Percentiles rank a stretch among this genome's conserved stretches.
Conservation (phyloP, 306 rosid species). For the Styphnolobium japonicum region DNA sequence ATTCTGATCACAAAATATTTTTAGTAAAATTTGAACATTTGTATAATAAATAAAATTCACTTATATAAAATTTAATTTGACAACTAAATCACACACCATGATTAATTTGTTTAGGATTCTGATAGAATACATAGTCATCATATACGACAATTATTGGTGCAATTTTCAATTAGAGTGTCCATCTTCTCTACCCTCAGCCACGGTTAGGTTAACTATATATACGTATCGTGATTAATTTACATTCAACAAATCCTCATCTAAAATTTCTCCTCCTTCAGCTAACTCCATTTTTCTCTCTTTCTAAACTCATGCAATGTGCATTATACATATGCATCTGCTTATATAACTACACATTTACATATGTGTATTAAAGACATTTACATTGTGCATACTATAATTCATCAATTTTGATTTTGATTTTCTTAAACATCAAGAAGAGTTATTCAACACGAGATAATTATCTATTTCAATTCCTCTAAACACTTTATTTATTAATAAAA, state of each 20-base stretch:
- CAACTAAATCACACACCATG: no score
- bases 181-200: not conserved
- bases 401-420: no score
- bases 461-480: no score
- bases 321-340: not conserved
- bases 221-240: not conserved
- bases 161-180: not conserved
- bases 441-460: no score
- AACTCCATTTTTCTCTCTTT: not conserved
- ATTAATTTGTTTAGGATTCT: not conserved
- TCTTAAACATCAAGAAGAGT: no score
- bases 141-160: not conserved
- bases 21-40: no score
- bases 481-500: no score
- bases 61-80: no score
- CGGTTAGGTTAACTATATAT: slow-evolving; percentile 9
- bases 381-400: no score
- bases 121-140: not conserved
- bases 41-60: no score
- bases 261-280: not conserved
- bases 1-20: no score
- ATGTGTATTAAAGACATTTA: not conserved
- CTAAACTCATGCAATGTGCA: not conserved
- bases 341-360: not conserved
- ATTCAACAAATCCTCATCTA: not conserved